Evolutionary conservation across 1,284 basidiomycete species (phyloP), one percentile per base, ranked within the genome.

Genomic region (Prillingera fragicola): DNA sequence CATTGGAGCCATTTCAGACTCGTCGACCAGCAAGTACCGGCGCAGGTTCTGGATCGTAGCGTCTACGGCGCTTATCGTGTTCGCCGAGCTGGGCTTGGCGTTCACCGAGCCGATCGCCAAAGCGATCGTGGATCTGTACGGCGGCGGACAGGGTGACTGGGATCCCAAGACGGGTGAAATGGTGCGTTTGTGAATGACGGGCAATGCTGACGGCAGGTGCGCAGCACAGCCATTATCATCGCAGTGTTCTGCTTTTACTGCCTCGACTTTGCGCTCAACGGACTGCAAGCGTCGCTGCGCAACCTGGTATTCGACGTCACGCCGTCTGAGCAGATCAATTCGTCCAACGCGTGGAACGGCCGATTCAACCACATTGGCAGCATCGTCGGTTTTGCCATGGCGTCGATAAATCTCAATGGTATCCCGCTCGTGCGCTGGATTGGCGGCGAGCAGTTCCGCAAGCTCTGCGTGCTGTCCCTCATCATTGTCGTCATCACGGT

Each of bases 301-400:
- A 95, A 95, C 63, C 79, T 98, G 18, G 78, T 96, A 12, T 77
- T 98, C 46, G 94, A 98, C 66, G 74, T 91, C 34, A 82, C 88
- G 0, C 90, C 90, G 4, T 78, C 83, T 4, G 79, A 84, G 52
- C 91, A 97, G 69, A 79, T 96, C 26, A 90, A 84, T 53, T 78
- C 82, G 13, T 91, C 86, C 6, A 98, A 96, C 72, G 94, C 94
- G n/a, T 98, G 94, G 92, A 90, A 96, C 58, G 88, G 91, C 14
- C 78, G 89, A 45, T 92, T 95, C 85, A 84, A 82, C 36, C 89
- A 95, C 64, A 82, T 88, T n/a, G 91, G 89, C 19, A 95, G 91
- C 62, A 92, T 95, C 42, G 71, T 92, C 54, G 91, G 92, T 2
- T 95, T 84, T 69, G 86, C 85, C 2, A 84, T 91, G 60, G 89